These are phyloP conservation scores for Plasmodium berghei DNA, from an alignment of 169 alveolate species.

Conservation along the genomic window DNA sequence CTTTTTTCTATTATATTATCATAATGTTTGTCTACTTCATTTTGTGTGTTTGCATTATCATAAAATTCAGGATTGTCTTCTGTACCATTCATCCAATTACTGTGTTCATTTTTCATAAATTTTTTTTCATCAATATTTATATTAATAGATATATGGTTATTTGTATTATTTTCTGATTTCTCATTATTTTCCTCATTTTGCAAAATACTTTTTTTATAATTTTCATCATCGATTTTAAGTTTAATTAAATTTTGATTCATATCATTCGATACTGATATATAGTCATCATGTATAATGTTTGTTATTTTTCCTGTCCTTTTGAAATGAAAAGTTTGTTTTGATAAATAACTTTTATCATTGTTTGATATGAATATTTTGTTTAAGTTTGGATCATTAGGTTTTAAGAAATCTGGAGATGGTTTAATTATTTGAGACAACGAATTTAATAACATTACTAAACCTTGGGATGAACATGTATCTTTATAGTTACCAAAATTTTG, in stretches of 20 bases:
- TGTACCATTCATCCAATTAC: neutral
- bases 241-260: neutral
- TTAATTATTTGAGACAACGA: constrained; percentile 58
- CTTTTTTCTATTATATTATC: neutral
- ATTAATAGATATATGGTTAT: neutral
- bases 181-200: neutral
- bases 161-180: neutral
- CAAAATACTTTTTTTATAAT: too few relatives aligned
- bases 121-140: neutral
- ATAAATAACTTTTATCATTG: neutral
- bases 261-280: neutral
- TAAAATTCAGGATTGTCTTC: neutral
- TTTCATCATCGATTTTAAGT: neutral
- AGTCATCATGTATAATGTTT: neutral
- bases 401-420: constrained; percentile 63
- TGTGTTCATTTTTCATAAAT: neutral
- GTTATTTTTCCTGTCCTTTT: neutral
- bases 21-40: neutral
- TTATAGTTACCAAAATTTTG: constrained; percentile 20
- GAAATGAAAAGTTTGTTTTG: neutral
- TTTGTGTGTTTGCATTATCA: neutral
- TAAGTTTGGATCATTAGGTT: constrained; percentile 7
- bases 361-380: constrained; percentile 21
- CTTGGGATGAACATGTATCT: constrained; percentile 45
- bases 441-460: constrained; percentile 55